Evolutionary conservation across 768 basidiomycete species (phyloP).

Genomic region (Cantharellus anzutake): DNA sequence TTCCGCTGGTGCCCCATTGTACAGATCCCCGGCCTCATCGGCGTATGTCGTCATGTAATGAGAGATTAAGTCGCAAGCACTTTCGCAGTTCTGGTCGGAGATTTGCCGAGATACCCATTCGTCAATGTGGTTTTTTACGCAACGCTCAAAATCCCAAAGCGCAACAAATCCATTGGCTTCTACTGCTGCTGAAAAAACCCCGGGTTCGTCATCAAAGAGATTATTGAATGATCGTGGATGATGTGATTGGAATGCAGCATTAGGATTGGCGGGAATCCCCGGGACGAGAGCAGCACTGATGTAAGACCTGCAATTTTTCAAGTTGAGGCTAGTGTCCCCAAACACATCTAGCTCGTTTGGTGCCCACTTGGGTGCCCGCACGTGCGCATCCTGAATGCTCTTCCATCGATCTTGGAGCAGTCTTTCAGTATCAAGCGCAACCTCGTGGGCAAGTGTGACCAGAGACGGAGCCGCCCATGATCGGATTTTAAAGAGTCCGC

Average conservation of each 20-base stretch:
- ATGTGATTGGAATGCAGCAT: not conserved
- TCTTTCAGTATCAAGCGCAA: not conserved
- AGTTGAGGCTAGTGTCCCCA: not conserved
- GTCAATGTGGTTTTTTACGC: not conserved
- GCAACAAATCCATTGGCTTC: not conserved
- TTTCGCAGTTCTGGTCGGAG: not conserved
- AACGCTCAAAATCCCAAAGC: slow-evolving; percentile 1
- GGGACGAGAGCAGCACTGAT: not conserved
- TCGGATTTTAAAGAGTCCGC: slow-evolving; percentile 9
- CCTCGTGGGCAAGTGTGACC: not conserved
- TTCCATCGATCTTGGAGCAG: not conserved
- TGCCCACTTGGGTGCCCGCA: not conserved
- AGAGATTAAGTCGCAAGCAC: not conserved
- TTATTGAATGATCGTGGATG: not conserved
- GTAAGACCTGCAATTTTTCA: not conserved
- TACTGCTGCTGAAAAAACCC: not conserved
- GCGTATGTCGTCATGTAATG: not conserved
- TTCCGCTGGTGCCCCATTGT: slow-evolving; percentile 8
- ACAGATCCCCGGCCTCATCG: not conserved
- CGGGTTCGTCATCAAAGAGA: not conserved
- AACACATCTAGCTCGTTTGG: not conserved
- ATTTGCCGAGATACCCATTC: no score
- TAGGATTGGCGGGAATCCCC: not conserved
- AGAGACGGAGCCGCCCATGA: not conserved
- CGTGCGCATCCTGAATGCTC: not conserved